Conservation (phyloP, 257 asterid species). For the Cordia subcordata region DNA sequence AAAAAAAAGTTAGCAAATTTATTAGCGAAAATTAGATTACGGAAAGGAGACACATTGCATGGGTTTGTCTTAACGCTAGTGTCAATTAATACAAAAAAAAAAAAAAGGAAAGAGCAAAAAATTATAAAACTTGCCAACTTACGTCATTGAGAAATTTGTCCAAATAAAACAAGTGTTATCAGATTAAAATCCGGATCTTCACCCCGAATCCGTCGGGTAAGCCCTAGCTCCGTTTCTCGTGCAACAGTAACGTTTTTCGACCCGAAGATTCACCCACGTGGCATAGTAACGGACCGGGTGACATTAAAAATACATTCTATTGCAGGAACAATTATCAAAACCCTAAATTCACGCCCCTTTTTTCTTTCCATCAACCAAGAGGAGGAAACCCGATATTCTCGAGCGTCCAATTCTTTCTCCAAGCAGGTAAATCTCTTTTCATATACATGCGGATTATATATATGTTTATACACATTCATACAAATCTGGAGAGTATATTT, state of each 20-base stretch:
- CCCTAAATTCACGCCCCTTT: constrained; percentile 15
- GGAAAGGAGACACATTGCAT: too few species aligned
- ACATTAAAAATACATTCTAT: background rate
- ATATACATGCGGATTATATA: too few species aligned
- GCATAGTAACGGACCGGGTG: background rate
- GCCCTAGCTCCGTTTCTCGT: too few species aligned
- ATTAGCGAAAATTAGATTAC: too few species aligned
- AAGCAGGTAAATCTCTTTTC: constrained; percentile 22
- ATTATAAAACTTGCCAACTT: too few species aligned
- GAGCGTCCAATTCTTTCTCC: constrained; percentile 1
- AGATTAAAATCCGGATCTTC: too few species aligned
- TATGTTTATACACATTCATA: background rate
- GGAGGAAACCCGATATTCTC: background rate
- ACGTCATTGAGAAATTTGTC: too few species aligned
- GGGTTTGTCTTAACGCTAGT: too few species aligned
- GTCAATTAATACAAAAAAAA: too few species aligned
- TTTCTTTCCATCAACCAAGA: constrained; percentile 5
- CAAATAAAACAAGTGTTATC: too few species aligned
- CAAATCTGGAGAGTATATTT: background rate
- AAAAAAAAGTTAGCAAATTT: too few species aligned
- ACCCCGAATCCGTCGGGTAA: too few species aligned
- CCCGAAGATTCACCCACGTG: constrained; percentile 5
- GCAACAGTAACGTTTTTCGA: background rate
- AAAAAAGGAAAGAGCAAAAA: background rate
- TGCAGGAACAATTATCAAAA: background rate